These are phyloP conservation scores for Fonsecaea erecta DNA, from an alignment of 2,329 filamentous ascomycete species.

Conservation along the genomic window DNA sequence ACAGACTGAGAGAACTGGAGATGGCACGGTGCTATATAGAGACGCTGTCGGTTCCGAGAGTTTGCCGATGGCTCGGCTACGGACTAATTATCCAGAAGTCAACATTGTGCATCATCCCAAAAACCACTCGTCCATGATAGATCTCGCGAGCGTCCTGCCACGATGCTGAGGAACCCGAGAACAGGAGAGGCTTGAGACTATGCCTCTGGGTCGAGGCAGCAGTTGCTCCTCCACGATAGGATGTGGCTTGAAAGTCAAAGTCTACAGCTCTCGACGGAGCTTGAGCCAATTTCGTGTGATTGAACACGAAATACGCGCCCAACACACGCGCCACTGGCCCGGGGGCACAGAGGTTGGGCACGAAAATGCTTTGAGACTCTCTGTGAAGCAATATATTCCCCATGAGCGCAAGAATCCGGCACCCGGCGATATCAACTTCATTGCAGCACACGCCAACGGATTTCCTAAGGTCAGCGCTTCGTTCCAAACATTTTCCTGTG, in stretches of 20 bases:
- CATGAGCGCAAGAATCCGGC: constrained; percentile 69
- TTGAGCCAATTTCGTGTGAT: constrained; percentile 47
- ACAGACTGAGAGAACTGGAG: not conserved
- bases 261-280: not conserved
- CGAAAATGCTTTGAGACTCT: constrained; percentile 73
- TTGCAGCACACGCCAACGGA: constrained; percentile 87
- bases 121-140: not conserved
- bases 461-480: constrained; percentile 74
- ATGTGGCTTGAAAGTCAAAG: not conserved
- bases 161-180: not conserved
- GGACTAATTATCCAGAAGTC: too few species aligned
- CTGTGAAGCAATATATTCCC: constrained; percentile 88
- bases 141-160: not conserved
- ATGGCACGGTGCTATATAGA: not conserved
- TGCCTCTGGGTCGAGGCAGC: not conserved
- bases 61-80: not conserved
- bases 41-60: not conserved
- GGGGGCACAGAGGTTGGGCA: constrained; percentile 58
- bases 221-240: not conserved
- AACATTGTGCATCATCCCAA: not conserved
- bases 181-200: not conserved
- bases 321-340: constrained; percentile 58
- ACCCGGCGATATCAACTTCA: constrained; percentile 79
- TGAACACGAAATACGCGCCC: constrained; percentile 53
- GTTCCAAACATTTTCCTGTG: not conserved